These are phyloP conservation scores for Kokia cookei DNA, from an alignment of 441 rosid genomes.

Conservation along the genomic window DNA sequence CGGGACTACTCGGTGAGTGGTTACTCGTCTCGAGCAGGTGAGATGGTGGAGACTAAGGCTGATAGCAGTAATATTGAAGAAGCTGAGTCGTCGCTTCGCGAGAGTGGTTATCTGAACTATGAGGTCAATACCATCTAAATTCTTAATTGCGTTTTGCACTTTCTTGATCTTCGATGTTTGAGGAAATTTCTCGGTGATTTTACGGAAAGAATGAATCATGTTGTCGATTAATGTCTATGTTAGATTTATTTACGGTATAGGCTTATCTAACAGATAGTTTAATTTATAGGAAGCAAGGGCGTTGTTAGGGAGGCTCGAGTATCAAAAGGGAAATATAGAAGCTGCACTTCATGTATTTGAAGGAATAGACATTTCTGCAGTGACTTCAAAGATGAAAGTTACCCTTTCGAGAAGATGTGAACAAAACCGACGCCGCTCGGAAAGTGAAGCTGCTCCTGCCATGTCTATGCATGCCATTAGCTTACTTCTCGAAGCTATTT, in stretches of 20 bases:
- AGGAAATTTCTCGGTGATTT: background rate
- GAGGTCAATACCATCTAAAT: conserved; percentile 35
- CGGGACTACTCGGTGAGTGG: conserved; percentile 62
- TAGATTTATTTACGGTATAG: background rate
- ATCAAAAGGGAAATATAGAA: conserved; percentile 67
- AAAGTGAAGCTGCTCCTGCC: conserved; percentile 41
- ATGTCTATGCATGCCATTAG: conserved; percentile 78
- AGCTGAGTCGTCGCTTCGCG: conserved; percentile 77
- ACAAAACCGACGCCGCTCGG: conserved; percentile 44
- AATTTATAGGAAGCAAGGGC: conserved; percentile 70
- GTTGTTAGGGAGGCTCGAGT: conserved; percentile 68
- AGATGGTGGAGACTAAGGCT: conserved; percentile 40
- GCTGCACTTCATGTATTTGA: conserved; percentile 78
- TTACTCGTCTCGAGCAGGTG: conserved; percentile 58
- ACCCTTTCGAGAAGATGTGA: conserved; percentile 53
- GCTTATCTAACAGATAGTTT: conserved; percentile 11
- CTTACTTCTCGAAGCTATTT: conserved; percentile 66
- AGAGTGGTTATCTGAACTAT: conserved; percentile 66
- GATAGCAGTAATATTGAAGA: conserved; percentile 74
- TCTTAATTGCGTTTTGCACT: background rate
- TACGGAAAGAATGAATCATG: background rate
- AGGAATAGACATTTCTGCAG: conserved; percentile 62
- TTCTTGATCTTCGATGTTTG: background rate
- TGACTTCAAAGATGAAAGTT: conserved; percentile 54
- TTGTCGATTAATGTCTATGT: background rate